These are phyloP conservation scores for Phanerodontia chrysosporium DNA, from an alignment of 768 basidiomycete species.

Conservation along the genomic window DNA sequence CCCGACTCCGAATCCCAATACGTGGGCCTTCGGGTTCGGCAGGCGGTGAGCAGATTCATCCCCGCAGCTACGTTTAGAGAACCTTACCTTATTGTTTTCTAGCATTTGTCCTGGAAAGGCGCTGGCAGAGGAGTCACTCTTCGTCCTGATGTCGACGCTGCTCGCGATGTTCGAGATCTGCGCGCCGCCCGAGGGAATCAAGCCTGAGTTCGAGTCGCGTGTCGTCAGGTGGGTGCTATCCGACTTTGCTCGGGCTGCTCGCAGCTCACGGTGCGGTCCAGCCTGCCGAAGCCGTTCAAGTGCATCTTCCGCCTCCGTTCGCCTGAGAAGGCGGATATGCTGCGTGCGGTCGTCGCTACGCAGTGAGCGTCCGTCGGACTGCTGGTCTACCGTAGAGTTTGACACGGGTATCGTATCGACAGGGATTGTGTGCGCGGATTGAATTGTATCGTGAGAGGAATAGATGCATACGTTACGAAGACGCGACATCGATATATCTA, in stretches of 20 bases:
- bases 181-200: constrained; percentile 10
- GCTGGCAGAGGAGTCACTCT: constrained; percentile 14
- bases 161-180: constrained; percentile 16
- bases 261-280: not conserved
- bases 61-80: too few species aligned
- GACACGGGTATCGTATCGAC: too few species aligned
- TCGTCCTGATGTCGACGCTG: constrained; percentile 15
- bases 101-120: constrained; percentile 13
- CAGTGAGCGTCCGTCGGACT: not conserved
- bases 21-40: constrained; percentile 23
- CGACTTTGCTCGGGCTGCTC: not conserved
- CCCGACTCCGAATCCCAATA: constrained; percentile 11
- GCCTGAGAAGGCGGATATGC: not conserved
- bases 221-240: constrained; percentile 4
- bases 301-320: constrained; percentile 1
- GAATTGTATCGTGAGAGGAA: too few species aligned
- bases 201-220: not conserved
- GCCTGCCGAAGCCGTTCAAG: constrained; percentile 14
- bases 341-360: not conserved
- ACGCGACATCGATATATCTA: too few species aligned
- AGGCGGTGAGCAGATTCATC: constrained; percentile 13
- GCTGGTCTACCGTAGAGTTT: too few species aligned
- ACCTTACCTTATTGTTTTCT: too few species aligned
- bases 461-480: too few species aligned
- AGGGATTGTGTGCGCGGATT: too few species aligned